These are phyloP conservation scores for Quercus engelmannii DNA, from an alignment of 306 rosid species.

Conservation along the genomic window DNA sequence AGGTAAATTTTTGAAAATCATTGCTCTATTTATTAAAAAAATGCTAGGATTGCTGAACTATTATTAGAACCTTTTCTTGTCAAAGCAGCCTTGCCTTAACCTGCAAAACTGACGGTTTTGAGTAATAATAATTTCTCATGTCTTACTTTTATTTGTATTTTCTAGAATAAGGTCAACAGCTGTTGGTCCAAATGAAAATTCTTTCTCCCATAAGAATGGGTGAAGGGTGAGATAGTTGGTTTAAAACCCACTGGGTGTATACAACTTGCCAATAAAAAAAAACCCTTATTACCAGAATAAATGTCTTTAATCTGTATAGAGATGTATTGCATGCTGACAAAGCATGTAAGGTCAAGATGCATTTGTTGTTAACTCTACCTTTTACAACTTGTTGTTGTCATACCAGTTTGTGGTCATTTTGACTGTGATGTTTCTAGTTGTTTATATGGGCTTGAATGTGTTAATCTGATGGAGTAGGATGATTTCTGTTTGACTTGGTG, in stretches of 20 bases:
- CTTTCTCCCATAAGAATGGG: no score
- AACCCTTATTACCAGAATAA: background rate
- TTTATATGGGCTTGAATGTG: background rate
- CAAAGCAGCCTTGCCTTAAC: background rate
- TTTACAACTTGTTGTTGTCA: background rate
- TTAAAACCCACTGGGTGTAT: no score
- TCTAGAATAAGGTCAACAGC: no score
- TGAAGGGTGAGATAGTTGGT: no score
- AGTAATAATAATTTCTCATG: background rate
- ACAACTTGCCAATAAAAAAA: no score
- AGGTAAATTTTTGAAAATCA: conserved; percentile 39
- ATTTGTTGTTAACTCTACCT: background rate
- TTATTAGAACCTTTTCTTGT: background rate
- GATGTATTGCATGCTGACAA: background rate
- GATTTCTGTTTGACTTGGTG: background rate
- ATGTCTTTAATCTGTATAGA: background rate
- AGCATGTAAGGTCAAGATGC: background rate
- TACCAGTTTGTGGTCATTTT: background rate
- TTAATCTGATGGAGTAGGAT: background rate
- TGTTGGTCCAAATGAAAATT: no score
- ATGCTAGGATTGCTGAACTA: background rate
- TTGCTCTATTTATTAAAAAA: background rate
- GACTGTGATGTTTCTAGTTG: background rate
- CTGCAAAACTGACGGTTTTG: background rate
- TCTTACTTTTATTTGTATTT: background rate